phyloP scores from a whole-genome alignment of 331 rosid species.

The Saraca asoca region DNA sequence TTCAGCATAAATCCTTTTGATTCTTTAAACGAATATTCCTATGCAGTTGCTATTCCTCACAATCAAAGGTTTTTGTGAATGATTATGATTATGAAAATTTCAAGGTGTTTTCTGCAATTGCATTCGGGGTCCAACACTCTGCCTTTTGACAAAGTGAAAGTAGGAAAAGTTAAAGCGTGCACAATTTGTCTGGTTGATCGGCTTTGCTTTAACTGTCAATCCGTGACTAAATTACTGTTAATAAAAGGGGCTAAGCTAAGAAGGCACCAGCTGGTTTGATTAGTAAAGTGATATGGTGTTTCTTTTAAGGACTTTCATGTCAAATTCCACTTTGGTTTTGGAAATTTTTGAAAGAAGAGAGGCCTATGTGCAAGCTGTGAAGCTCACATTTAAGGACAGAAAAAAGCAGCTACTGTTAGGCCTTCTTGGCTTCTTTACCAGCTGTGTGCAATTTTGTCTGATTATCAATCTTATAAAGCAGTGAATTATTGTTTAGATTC shows the following conservation, averaged over 20 bases:
- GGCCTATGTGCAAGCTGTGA: not conserved
- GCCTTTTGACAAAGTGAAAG: slow-evolving; percentile 8
- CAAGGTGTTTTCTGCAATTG: not conserved
- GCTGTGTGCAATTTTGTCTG: slow-evolving; percentile 10
- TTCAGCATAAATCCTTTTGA: too few relatives aligned
- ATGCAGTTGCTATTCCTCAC: slow-evolving; percentile 8
- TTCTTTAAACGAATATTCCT: too few relatives aligned
- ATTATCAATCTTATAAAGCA: slow-evolving; percentile 3
- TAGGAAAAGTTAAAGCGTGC: slow-evolving; percentile 18
- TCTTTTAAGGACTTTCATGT: slow-evolving; percentile 35
- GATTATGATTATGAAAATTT: not conserved
- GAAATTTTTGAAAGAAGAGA: slow-evolving; percentile 1
- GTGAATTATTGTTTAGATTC: not conserved
- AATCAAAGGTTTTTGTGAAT: not conserved
- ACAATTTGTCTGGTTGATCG: slow-evolving; percentile 29
- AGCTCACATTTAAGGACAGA: not conserved
- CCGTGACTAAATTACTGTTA: slow-evolving; percentile 24
- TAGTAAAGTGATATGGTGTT: slow-evolving; percentile 13
- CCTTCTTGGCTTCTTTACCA: slow-evolving; percentile 1
- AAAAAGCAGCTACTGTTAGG: not conserved
- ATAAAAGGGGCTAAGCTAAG: not conserved
- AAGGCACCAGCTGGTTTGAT: slow-evolving; percentile 7
- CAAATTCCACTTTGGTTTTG: slow-evolving; percentile 26
- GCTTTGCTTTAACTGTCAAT: slow-evolving; percentile 14
- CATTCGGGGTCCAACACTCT: not conserved